Evolutionary conservation across 2,329 filamentous ascomycete species (phyloP), one percentile per base, ranked within the genome.

Genomic region (Talaromyces sp.): DNA sequence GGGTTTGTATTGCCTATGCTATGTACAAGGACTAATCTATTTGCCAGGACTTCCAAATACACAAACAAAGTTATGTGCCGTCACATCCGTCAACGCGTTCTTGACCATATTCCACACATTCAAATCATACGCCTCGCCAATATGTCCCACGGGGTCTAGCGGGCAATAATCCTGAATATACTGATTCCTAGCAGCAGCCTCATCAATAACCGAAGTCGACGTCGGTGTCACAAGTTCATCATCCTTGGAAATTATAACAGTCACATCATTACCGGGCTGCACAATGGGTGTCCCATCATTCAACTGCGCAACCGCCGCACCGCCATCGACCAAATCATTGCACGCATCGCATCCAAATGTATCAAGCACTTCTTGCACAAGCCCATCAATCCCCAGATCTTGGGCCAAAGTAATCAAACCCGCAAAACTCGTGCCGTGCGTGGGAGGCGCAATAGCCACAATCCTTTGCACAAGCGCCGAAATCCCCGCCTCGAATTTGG

Each of bases 91-190:
- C 64, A 78, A 60, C 17, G 74, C 76, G 65, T 78, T 77, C 67
- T 72, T 73, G 13, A 78, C 76, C 71, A 78, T 56, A 63, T 78
- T 75, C 76, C 76, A 78, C 11, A 78, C 75, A 66, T 78, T 77
- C 67, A 72, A 49, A 67, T 78, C 76, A 69, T 77, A 78, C 11
- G 74, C 75, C 69, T 77, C 74, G 1, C 74, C 76, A 64, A 78
- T 76, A 67, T 78, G 76, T 1, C 76, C 76, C 11, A 77, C 76
- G 0, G 74, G 72, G 38, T 78, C 76, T 0, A 72, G 13, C 1
- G 70, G 68, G 54, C 76, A 78, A 6, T 68, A 68, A 63, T 73
- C 69, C 68, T 78, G 76, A 31, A 78, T 67, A 67, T 71, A 77
- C 3, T 69, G 65, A 65, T 78, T 78, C 7, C 56, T 53, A 11